phyloP scores from a whole-genome alignment of 2,329 filamentous ascomycete genomes.

The Arthrobotrys iridis region DNA sequence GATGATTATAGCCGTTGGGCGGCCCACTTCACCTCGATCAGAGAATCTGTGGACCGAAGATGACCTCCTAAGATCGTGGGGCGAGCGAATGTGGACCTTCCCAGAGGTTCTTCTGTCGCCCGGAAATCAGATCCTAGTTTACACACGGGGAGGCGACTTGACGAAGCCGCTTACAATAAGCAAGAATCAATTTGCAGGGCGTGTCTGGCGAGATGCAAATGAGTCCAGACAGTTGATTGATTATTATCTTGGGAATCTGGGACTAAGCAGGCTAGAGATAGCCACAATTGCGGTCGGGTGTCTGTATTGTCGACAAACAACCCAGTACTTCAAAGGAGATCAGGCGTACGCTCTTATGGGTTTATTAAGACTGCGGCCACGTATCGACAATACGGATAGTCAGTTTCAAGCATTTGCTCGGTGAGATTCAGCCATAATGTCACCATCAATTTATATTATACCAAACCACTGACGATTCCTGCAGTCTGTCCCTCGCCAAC shows the following conservation, averaged over 20 bases:
- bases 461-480: background rate
- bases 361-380: conserved; percentile 60
- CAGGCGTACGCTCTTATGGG: conserved; percentile 62
- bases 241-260: conserved; percentile 60
- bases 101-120: conserved; percentile 59
- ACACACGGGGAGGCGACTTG: conserved; percentile 57
- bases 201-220: conserved; percentile 55
- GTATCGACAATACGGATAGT: conserved; percentile 60
- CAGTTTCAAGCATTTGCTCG: conserved; percentile 61
- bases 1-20: conserved; percentile 54
- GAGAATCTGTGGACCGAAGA: background rate
- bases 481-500: conserved; percentile 60
- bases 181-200: conserved; percentile 61
- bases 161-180: conserved; percentile 55
- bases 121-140: conserved; percentile 56
- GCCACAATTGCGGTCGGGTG: conserved; percentile 59
- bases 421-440: background rate
- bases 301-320: conserved; percentile 50
- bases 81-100: conserved; percentile 59
- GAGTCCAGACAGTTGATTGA: conserved; percentile 58
- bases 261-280: conserved; percentile 60
- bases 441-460: background rate
- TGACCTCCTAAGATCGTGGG: conserved; percentile 56
- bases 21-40: background rate
- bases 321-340: conserved; percentile 54